A percentile compares a stretch with the other conserved stretches of the same genome.
phyloP scores from a whole-genome alignment of 495 filamentous ascomycete genomes.

The Parachaetomium inaequale region DNA sequence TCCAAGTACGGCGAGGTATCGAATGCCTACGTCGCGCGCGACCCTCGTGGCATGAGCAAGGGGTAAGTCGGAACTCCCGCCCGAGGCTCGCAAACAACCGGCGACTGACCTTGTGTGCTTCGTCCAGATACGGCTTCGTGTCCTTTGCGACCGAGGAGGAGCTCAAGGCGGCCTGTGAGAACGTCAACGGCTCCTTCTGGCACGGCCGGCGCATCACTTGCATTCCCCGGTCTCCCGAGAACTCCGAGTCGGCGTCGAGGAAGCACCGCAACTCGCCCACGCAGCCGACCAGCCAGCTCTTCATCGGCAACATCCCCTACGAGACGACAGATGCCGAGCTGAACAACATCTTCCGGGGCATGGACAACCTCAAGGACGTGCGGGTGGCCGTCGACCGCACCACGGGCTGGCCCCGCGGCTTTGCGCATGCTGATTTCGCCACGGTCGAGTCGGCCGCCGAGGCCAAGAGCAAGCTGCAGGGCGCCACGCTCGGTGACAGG shows the following conservation, averaged over 20 bases:
- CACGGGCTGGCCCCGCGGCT: slow-evolving; percentile 83
- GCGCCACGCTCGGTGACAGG: slow-evolving; percentile 61
- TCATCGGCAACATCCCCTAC: slow-evolving; percentile 85
- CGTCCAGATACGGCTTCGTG: slow-evolving; percentile 72
- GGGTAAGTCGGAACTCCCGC: slow-evolving; percentile 57
- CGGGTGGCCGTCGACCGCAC: slow-evolving; percentile 85
- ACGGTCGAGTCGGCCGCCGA: slow-evolving; percentile 57
- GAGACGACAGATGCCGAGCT: slow-evolving; percentile 86
- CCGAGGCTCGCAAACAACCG: background rate
- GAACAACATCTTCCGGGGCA: slow-evolving; percentile 70
- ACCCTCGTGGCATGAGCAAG: slow-evolving; percentile 76
- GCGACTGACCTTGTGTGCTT: slow-evolving; percentile 26
- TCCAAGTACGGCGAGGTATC: slow-evolving; percentile 61
- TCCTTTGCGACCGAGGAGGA: slow-evolving; percentile 56
- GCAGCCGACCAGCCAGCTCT: slow-evolving; percentile 64
- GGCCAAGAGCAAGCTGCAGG: slow-evolving; percentile 55
- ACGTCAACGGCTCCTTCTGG: slow-evolving; percentile 65
- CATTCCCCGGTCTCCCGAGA: slow-evolving; percentile 47
- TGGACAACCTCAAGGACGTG: slow-evolving; percentile 73
- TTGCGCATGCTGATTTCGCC: slow-evolving; percentile 83
- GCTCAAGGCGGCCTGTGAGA: slow-evolving; percentile 58
- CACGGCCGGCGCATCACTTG: slow-evolving; percentile 69
- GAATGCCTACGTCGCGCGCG: slow-evolving; percentile 55
- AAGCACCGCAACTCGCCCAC: slow-evolving; percentile 9
- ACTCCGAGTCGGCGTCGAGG: background rate